These are phyloP conservation scores for Alternaria viburni DNA, from an alignment of 2,329 filamentous ascomycete species.

Conservation along the genomic window DNA sequence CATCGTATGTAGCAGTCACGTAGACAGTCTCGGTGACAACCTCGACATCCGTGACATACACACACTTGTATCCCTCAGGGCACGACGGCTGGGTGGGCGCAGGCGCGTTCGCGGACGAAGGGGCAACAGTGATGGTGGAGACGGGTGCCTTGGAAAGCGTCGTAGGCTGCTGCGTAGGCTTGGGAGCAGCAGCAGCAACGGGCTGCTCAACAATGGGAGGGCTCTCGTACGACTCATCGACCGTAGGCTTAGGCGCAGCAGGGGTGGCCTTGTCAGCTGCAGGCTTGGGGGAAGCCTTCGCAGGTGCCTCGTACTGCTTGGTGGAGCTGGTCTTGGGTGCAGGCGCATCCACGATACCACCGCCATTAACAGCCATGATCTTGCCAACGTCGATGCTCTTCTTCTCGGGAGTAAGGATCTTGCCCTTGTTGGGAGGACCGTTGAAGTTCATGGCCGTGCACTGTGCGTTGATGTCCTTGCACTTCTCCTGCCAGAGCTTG, in stretches of 20 bases:
- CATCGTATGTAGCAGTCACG: conserved; percentile 26
- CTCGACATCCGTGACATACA: conserved; percentile 30
- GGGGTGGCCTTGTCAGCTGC: conserved; percentile 6
- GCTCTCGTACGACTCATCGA: conserved; percentile 15
- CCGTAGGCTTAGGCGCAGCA: conserved; percentile 15
- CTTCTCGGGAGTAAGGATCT: conserved; percentile 45
- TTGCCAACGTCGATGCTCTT: conserved; percentile 40
- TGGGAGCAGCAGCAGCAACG: conserved; percentile 1
- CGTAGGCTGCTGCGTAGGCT: background rate
- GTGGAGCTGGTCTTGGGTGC: conserved; percentile 21
- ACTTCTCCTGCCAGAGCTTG: conserved; percentile 68
- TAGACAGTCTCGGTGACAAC: conserved; percentile 37
- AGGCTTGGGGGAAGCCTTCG: conserved; percentile 3
- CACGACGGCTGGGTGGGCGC: conserved; percentile 28
- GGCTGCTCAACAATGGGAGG: conserved; percentile 6
- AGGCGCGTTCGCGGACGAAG: conserved; percentile 23
- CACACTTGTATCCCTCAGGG: conserved; percentile 30
- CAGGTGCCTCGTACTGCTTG: conserved; percentile 8
- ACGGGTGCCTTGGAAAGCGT: background rate
- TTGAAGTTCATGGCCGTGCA: conserved; percentile 52
- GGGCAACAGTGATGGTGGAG: conserved; percentile 21
- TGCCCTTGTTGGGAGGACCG: conserved; percentile 53
- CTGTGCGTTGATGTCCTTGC: conserved; percentile 53
- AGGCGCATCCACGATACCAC: conserved; percentile 19
- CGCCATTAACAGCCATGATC: conserved; percentile 25